Base-by-base conservation (phyloP, 2,329 filamentous ascomycete species). In the Spiromastix sp. region DNA sequence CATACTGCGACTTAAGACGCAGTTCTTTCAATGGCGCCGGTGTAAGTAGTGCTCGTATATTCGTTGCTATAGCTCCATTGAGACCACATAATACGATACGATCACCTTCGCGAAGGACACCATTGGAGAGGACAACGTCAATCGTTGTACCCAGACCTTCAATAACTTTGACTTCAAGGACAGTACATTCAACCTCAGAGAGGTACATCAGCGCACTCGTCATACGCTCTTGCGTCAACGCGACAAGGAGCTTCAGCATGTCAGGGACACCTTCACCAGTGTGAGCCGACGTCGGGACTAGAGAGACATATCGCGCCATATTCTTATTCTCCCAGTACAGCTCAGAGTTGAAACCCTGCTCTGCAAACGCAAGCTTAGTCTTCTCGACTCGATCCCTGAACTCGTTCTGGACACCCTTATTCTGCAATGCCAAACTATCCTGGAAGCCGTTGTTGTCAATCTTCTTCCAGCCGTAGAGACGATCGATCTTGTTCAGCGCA, bases 211-310 rank as follows among this genome's bases (percentile, higher is more conserved):
- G 77, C 45, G 86, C 85, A 50, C 81, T 85, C 30, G 91, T 89
- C 85, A 98, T 96, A 51, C 91, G 83, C 67, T 96, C 87, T 64
- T 98, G 93, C 2, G 87, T 94, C 39, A 98, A 73, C 51, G 83
- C 79, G 32, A 93, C 68, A 48, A 98, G 82, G 41, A 98, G 79
- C 74, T 94, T 98, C 52, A 98, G 70, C 86, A 98, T 89, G 61
- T 98, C 91, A 16, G 91, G 91, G 48, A 98, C 89, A 77, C 91
- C 91, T 67, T 98, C 91, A 51, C 91, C 93, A n/a, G 91, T 96
- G 63, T 94, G 85, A 11, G 93, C 93, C 3, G 91, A 96, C 3
- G 93, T 98, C 26, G 91, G 91, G 34, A 95, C 85, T 40, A 98
- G 72, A n/a, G 91, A 98, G 39, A 98, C 91, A 52, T 79, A 83